phyloP scores from a whole-genome alignment of 345 rosid species.

The Gossypium ekmanianum region DNA sequence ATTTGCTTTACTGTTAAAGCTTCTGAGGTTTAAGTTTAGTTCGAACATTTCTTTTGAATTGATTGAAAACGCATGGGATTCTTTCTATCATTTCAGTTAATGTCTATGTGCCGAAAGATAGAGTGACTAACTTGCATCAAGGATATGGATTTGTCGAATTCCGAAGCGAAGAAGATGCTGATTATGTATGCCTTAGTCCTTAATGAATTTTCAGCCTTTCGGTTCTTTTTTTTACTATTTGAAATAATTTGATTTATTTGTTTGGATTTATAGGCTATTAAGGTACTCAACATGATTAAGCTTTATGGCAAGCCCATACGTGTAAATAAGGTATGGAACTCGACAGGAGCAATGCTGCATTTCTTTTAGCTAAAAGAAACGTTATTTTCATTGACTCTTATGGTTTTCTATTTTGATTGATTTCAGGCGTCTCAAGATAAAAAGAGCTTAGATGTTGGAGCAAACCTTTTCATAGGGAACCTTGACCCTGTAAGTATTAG shows the following conservation, averaged over 20 bases:
- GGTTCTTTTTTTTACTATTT: neutral
- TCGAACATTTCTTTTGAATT: neutral
- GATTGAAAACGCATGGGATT: neutral
- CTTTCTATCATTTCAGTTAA: conserved; percentile 48
- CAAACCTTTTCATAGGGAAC: conserved; percentile 95
- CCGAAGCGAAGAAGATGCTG: conserved; percentile 97
- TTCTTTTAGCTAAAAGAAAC: neutral
- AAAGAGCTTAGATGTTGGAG: conserved; percentile 97
- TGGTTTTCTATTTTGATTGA: conserved; percentile 11
- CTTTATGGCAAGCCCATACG: conserved; percentile 93
- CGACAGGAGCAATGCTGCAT: neutral
- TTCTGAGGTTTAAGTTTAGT: neutral
- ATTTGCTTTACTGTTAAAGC: neutral
- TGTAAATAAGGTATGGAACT: conserved; percentile 72
- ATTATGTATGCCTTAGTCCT: conserved; percentile 49
- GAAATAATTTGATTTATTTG: neutral
- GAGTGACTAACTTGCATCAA: conserved; percentile 95
- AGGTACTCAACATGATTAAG: conserved; percentile 97
- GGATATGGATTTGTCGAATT: conserved; percentile 90
- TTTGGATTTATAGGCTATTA: conserved; percentile 61
- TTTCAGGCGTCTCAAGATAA: conserved; percentile 95
- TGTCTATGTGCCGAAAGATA: conserved; percentile 94
- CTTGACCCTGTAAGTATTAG: conserved; percentile 80
- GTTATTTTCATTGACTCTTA: neutral
- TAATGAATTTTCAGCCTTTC: neutral